These are phyloP conservation scores for Dendrobium nobile DNA, from an alignment of 106 monocot species.

Conservation along the genomic window DNA sequence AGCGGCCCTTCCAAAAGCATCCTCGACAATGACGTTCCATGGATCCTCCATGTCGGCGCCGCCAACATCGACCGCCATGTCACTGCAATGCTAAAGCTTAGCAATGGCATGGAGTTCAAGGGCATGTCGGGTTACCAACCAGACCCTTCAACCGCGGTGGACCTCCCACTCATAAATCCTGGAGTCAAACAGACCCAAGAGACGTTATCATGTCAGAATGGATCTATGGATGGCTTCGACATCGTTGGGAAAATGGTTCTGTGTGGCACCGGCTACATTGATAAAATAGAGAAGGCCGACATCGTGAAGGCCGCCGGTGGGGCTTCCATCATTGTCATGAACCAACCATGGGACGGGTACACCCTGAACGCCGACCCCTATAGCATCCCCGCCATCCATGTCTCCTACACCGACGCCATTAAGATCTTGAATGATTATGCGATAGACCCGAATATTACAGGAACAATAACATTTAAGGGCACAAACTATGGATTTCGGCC, in stretches of 20 bases:
- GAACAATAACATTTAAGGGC: slow-evolving; percentile 3
- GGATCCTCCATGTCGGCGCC: slow-evolving; percentile 23
- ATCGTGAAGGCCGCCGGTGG: slow-evolving; percentile 31
- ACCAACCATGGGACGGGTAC: not conserved
- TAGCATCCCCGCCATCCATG: slow-evolving; percentile 11
- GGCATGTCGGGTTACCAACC: slow-evolving; percentile 15
- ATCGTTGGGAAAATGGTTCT: slow-evolving; percentile 28
- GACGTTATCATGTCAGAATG: not conserved
- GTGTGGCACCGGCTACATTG: not conserved
- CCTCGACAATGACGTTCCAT: slow-evolving; percentile 17
- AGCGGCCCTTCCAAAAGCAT: not conserved
- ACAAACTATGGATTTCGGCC: not conserved
- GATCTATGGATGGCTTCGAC: not conserved
- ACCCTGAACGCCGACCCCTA: not conserved
- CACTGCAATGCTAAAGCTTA: slow-evolving; percentile 6
- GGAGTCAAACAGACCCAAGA: no score
- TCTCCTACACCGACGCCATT: slow-evolving; percentile 9
- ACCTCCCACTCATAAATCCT: slow-evolving; percentile 7
- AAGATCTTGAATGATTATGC: slow-evolving; percentile 8
- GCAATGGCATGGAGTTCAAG: slow-evolving; percentile 11
- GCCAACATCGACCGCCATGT: not conserved
- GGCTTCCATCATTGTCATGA: slow-evolving; percentile 21
- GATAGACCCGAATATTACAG: not conserved
- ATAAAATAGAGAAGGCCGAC: not conserved
- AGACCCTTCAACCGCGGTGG: not conserved